phyloP scores from a whole-genome alignment of 176 grass and related monocot species.

The Raddia guianensis region DNA sequence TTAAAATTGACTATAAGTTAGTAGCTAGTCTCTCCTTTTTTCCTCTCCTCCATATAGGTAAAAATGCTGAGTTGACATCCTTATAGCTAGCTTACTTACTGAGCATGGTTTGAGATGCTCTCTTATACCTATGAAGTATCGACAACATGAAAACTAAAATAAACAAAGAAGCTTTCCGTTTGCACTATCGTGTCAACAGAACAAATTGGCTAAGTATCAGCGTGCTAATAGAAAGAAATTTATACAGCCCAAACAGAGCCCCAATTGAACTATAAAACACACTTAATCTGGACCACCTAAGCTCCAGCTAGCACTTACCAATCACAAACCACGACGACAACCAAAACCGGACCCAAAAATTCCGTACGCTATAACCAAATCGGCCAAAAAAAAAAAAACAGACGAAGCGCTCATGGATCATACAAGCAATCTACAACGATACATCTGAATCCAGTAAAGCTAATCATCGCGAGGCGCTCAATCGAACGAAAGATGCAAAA shows the following conservation, averaged over 20 bases:
- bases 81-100: too few species aligned
- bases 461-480: neutral
- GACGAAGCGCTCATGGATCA: neutral
- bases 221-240: neutral
- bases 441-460: constrained; percentile 5
- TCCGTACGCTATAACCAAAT: neutral
- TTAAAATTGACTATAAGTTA: too few species aligned
- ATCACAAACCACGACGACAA: neutral
- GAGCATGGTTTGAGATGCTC: too few species aligned
- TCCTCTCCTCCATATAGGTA: too few species aligned
- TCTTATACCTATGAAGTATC: too few species aligned
- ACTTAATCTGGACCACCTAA: neutral
- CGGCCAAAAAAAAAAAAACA: too few species aligned
- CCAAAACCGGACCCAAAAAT: neutral
- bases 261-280: neutral
- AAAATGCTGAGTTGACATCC: too few species aligned
- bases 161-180: neutral
- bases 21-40: too few species aligned
- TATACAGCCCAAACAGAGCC: neutral
- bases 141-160: neutral
- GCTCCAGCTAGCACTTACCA: neutral
- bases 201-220: neutral
- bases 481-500: constrained; percentile 1
- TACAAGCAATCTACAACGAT: neutral
- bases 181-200: neutral